Evolutionary conservation across 73 alveolate species (phyloP).

Genomic region (Paramecium caudatum): DNA sequence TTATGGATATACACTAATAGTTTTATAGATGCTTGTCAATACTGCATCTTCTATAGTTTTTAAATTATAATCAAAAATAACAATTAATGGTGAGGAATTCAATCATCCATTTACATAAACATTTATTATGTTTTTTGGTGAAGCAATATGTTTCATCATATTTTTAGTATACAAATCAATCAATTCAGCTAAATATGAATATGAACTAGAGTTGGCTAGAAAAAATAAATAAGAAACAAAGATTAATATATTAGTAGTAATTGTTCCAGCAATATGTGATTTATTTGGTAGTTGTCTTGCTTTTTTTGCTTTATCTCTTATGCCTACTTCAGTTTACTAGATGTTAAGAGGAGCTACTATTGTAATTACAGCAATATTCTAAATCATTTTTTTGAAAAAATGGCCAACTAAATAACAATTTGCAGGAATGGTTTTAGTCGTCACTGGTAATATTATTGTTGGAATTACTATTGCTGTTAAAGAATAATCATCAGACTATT

Average conservation of each 20-base stretch:
- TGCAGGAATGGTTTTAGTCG: constrained; percentile 82
- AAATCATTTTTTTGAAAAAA: constrained; percentile 84
- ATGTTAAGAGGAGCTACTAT: constrained; percentile 96
- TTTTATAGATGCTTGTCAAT: constrained; percentile 42
- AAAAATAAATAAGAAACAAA: constrained; percentile 54
- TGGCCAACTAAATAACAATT: constrained; percentile 84
- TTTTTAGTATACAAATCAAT: constrained; percentile 50
- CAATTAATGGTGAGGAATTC: constrained; percentile 67
- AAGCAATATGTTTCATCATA: constrained; percentile 74
- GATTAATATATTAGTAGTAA: constrained; percentile 60
- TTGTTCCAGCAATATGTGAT: constrained; percentile 92
- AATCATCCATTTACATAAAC: constrained; percentile 85
- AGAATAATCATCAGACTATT: constrained; percentile 70
- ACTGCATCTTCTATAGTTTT: constrained; percentile 58
- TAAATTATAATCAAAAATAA: constrained; percentile 62
- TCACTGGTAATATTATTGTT: constrained; percentile 84
- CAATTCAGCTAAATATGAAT: constrained; percentile 48
- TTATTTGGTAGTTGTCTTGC: constrained; percentile 85
- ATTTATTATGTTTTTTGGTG: constrained; percentile 85
- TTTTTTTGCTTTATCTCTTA: constrained; percentile 89
- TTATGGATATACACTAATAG: neutral
- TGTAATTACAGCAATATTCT: constrained; percentile 85
- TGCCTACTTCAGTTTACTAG: constrained; percentile 92
- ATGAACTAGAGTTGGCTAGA: constrained; percentile 34
- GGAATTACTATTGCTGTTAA: constrained; percentile 82